Evolutionary conservation across 2,329 filamentous ascomycete genomes (phyloP).

Genomic region (Aaosphaeria arxii): DNA sequence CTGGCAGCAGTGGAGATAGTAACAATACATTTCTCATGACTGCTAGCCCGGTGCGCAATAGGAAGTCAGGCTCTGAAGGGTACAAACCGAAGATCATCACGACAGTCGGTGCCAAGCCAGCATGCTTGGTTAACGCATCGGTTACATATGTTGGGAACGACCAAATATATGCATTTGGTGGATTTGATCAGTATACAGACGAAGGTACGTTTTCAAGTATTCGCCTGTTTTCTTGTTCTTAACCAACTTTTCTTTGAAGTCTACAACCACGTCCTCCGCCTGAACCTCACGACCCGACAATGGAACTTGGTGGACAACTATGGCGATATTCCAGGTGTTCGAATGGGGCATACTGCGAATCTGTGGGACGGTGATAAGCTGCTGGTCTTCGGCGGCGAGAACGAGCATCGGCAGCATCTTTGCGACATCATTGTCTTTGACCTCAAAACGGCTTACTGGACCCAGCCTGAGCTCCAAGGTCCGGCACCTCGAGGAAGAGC

Average conservation of each 20-base stretch:
- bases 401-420: constrained; percentile 92
- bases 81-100: constrained; percentile 80
- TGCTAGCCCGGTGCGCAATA: constrained; percentile 58
- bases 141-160: constrained; percentile 99
- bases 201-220: constrained; percentile 55
- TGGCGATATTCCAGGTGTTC: constrained; percentile 92
- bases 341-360: constrained; percentile 96
- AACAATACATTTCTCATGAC: constrained; percentile 90
- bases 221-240: not conserved
- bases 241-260: constrained; percentile 46
- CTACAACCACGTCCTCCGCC: constrained; percentile 91
- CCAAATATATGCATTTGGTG: constrained; percentile 95
- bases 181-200: constrained; percentile 98
- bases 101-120: constrained; percentile 65
- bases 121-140: constrained; percentile 94
- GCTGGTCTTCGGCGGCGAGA: constrained; percentile 96
- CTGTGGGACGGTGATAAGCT: constrained; percentile 92
- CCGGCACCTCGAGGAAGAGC: constrained; percentile 85
- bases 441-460: constrained; percentile 91
- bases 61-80: constrained; percentile 60
- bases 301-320: constrained; percentile 99
- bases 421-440: constrained; percentile 97
- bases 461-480: constrained; percentile 81
- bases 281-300: constrained; percentile 83
- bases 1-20: constrained; percentile 55